Percentiles rank a stretch among this genome's conserved stretches.
Evolutionary conservation across 805 yeast species (phyloP).

Genomic region (Yarrowia divulgata): DNA sequence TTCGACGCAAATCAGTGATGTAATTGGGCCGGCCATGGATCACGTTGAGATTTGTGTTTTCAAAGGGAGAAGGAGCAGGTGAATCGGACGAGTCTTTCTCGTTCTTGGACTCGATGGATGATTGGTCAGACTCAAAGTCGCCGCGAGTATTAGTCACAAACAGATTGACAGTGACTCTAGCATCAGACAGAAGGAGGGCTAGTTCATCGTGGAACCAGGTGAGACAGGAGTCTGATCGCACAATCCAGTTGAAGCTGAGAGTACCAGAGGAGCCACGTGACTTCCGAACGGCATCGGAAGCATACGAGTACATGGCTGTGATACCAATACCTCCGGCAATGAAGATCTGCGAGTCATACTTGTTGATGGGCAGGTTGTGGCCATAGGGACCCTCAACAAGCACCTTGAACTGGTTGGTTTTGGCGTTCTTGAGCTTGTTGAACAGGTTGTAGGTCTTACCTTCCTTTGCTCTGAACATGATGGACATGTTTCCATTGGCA

Average conservation of each 20-base stretch:
- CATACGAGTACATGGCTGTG: conserved; percentile 60
- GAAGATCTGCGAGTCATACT: conserved; percentile 53
- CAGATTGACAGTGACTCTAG: conserved; percentile 10
- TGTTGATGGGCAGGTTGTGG: conserved; percentile 51
- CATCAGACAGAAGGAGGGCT: conserved; percentile 10
- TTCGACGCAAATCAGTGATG: not conserved
- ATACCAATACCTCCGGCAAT: conserved; percentile 70
- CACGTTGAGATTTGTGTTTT: conserved; percentile 15
- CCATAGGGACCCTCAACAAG: conserved; percentile 74
- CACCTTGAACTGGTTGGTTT: conserved; percentile 48
- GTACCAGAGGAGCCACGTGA: conserved; percentile 27
- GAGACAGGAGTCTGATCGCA: conserved; percentile 61
- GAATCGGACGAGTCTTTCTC: not conserved
- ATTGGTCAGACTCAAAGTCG: conserved; percentile 12
- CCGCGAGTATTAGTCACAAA: conserved; percentile 11
- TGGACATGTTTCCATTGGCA: conserved; percentile 7
- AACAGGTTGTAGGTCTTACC: conserved; percentile 18
- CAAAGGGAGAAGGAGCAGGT: not conserved
- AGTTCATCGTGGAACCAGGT: conserved; percentile 59
- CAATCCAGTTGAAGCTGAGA: conserved; percentile 64
- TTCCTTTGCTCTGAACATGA: conserved; percentile 30
- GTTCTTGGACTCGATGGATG: conserved; percentile 19
- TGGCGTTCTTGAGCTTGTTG: conserved; percentile 14
- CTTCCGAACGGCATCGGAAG: conserved; percentile 44
- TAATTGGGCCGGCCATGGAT: conserved; percentile 6